A percentile compares a stretch with the other conserved stretches of the same genome.
Evolutionary conservation across 169 alveolate species (phyloP).

Genomic region (Cystoisospora suis): DNA sequence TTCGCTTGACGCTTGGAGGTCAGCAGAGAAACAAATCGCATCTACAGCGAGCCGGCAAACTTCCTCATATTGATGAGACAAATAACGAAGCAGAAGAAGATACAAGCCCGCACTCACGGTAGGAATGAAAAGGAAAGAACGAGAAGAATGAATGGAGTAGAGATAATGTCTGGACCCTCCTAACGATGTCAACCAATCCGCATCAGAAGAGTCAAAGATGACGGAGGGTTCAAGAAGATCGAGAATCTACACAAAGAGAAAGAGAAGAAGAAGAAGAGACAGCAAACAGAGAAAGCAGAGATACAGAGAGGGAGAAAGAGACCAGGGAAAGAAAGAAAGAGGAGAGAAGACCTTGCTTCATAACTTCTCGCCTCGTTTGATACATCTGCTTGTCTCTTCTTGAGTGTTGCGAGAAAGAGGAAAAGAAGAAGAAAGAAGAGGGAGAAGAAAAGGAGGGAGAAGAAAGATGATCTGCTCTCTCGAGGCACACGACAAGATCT

Average conservation of each 20-base stretch:
- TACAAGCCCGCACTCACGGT: slow-evolving; percentile 72
- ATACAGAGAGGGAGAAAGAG: not conserved
- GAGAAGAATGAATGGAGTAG: slow-evolving; percentile 70
- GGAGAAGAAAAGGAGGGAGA: too few relatives aligned
- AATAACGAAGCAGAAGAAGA: slow-evolving; percentile 69
- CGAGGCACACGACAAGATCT: too few relatives aligned
- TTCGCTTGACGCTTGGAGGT: slow-evolving; percentile 51
- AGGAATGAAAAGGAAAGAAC: slow-evolving; percentile 70
- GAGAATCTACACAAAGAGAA: slow-evolving; percentile 35
- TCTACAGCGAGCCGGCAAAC: slow-evolving; percentile 55
- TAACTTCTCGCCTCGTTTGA: too few relatives aligned
- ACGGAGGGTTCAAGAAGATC: slow-evolving; percentile 44
- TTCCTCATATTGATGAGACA: slow-evolving; percentile 68
- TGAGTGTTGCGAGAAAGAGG: too few relatives aligned
- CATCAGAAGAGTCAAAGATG: slow-evolving; percentile 42
- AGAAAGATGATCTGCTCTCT: too few relatives aligned
- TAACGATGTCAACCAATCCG: slow-evolving; percentile 28
- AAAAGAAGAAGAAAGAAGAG: too few relatives aligned
- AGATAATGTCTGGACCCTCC: slow-evolving; percentile 66
- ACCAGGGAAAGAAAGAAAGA: not conserved
- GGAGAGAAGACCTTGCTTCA: not conserved
- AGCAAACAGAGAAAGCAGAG: not conserved
- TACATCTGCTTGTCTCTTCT: too few relatives aligned
- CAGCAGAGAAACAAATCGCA: slow-evolving; percentile 35
- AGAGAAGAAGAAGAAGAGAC: not conserved